Conservation (phyloP, 2,329 filamentous ascomycete species). For the Aspergillus sp. region DNA sequence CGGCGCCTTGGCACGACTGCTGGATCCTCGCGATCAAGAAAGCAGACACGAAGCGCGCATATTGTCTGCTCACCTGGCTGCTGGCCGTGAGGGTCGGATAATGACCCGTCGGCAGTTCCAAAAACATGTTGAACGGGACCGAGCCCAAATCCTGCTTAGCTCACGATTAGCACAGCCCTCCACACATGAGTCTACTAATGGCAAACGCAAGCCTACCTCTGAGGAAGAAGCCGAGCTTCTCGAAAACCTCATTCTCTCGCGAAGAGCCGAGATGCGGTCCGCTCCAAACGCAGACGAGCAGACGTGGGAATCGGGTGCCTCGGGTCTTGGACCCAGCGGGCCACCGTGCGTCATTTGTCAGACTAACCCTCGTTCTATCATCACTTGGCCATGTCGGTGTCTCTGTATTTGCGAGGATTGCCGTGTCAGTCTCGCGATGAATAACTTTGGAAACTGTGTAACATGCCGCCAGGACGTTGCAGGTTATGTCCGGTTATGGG, state of each 20-base stretch:
- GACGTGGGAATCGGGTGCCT: conserved; percentile 70
- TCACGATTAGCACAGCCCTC: conserved; percentile 39
- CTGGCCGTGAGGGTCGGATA: conserved; percentile 57
- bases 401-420: conserved; percentile 94
- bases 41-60: conserved; percentile 79
- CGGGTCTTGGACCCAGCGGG: conserved; percentile 70
- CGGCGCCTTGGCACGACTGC: conserved; percentile 72
- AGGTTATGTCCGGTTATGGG: conserved; percentile 88
- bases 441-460: conserved; percentile 95
- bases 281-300: conserved; percentile 23
- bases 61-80: conserved; percentile 76
- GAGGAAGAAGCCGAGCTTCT: conserved; percentile 62
- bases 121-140: conserved; percentile 67
- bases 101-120: conserved; percentile 81
- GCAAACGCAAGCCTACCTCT: conserved; percentile 38
- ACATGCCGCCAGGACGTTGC: conserved; percentile 87
- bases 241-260: conserved; percentile 61
- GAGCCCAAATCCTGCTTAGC: conserved; percentile 66
- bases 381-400: conserved; percentile 96
- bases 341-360: conserved; percentile 95
- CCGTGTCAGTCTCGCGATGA: conserved; percentile 87
- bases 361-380: conserved; percentile 77
- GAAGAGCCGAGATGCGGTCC: conserved; percentile 42
- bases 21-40: conserved; percentile 76
- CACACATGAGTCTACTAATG: conserved; percentile 16